Conservation (phyloP, 2,329 filamentous ascomycete genomes). For the Aspergillus niger region DNA sequence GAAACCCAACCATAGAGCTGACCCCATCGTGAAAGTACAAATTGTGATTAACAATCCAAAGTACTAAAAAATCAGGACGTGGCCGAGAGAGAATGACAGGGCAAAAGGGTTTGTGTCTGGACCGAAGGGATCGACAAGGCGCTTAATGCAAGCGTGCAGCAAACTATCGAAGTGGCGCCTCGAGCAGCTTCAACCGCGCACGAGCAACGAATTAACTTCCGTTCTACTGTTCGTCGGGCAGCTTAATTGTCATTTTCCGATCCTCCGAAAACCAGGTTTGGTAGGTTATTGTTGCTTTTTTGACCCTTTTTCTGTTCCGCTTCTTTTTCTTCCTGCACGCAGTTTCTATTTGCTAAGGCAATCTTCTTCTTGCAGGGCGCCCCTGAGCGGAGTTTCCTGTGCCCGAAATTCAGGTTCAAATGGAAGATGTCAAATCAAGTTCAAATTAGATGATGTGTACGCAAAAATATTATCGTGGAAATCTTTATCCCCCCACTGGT, state of each 20-base stretch:
- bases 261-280: not conserved
- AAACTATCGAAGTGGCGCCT: constrained; percentile 17
- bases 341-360: not conserved
- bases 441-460: too few species aligned
- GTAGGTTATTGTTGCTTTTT: not conserved
- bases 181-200: constrained; percentile 5
- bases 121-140: not conserved
- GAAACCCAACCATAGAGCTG: not conserved
- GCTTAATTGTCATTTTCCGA: not conserved
- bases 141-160: constrained; percentile 2
- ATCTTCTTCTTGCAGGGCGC: not conserved
- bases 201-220: not conserved
- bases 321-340: not conserved
- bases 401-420: not conserved
- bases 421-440: not conserved
- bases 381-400: constrained; percentile 2
- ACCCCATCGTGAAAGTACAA: not conserved
- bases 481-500: not conserved
- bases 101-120: not conserved
- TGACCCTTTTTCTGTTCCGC: not conserved
- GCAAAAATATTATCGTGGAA: too few species aligned
- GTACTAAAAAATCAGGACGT: not conserved
- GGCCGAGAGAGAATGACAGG: not conserved
- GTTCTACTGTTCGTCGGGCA: not conserved
- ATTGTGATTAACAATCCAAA: not conserved